Conservation (phyloP, 1,284 basidiomycete genomes). For the Austroboletus novae-zelandiae region DNA sequence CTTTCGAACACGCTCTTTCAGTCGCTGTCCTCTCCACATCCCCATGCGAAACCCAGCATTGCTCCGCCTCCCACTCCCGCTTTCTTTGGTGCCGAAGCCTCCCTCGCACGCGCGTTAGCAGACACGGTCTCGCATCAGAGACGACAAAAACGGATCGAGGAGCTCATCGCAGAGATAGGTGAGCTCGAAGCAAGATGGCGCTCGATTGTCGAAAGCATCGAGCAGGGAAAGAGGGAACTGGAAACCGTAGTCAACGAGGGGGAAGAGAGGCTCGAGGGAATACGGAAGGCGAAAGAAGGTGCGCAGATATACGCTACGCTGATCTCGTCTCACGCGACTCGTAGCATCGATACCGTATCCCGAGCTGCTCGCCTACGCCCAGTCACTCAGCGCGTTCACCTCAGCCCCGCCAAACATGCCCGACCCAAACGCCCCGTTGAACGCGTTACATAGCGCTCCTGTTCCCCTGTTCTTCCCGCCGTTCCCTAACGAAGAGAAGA, state of each 20-base stretch:
- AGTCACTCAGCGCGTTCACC: slow-evolving; percentile 77
- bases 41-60: slow-evolving; percentile 56
- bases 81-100: slow-evolving; percentile 59
- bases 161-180: slow-evolving; percentile 64
- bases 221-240: slow-evolving; percentile 61
- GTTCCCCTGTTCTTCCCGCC: slow-evolving; percentile 80
- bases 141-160: slow-evolving; percentile 69
- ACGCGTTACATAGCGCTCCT: slow-evolving; percentile 60
- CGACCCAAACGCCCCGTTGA: slow-evolving; percentile 39
- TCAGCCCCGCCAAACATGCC: slow-evolving; percentile 84
- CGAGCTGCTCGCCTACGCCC: slow-evolving; percentile 75
- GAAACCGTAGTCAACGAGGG: slow-evolving; percentile 70
- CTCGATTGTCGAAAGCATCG: slow-evolving; percentile 59
- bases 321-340: slow-evolving; percentile 4
- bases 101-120: slow-evolving; percentile 60
- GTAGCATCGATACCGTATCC: slow-evolving; percentile 75
- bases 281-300: slow-evolving; percentile 72
- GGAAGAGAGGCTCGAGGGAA: slow-evolving; percentile 63
- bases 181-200: slow-evolving; percentile 66
- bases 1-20: slow-evolving; percentile 71
- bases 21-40: slow-evolving; percentile 57
- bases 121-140: slow-evolving; percentile 70
- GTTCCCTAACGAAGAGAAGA: slow-evolving; percentile 84
- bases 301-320: slow-evolving; percentile 7
- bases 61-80: slow-evolving; percentile 56